These are phyloP conservation scores for Secale cereale DNA, from an alignment of 176 grass and related monocot species.

Conservation along the genomic window DNA sequence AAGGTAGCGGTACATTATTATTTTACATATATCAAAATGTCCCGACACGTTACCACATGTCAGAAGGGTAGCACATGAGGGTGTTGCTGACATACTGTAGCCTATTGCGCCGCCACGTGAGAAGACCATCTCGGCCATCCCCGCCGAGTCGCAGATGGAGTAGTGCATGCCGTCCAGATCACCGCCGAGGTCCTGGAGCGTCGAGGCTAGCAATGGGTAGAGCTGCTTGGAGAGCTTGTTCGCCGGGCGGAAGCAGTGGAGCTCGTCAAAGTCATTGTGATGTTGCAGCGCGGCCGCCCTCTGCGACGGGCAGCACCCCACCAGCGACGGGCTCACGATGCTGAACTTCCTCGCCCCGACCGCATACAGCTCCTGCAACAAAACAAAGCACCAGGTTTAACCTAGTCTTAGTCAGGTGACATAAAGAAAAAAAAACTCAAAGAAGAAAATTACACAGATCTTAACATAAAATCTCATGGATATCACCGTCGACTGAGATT, in stretches of 20 bases:
- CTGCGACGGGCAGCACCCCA: constrained; percentile 53
- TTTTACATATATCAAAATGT: too few species aligned
- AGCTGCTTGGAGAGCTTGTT: constrained; percentile 28
- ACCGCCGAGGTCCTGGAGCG: constrained; percentile 5
- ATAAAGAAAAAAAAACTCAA: too few species aligned
- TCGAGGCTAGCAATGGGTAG: not conserved
- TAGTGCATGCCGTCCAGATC: constrained; percentile 41
- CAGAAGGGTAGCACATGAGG: too few species aligned
- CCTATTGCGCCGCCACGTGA: not conserved
- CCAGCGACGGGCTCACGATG: constrained; percentile 28
- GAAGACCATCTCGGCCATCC: not conserved
- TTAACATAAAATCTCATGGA: too few species aligned
- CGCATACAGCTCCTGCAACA: constrained; percentile 34
- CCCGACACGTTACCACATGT: too few species aligned
- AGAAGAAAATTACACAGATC: too few species aligned
- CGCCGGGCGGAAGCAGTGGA: constrained; percentile 13
- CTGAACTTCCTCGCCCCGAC: constrained; percentile 47
- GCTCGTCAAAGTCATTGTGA: not conserved
- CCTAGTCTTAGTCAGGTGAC: too few species aligned
- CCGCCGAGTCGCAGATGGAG: constrained; percentile 26
- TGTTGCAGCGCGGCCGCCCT: not conserved
- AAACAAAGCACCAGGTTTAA: too few species aligned
- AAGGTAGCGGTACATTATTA: too few species aligned
- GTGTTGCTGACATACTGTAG: not conserved
- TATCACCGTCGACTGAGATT: too few species aligned